Percentiles rank a stretch among this genome's conserved stretches.
Conservation (phyloP, 176 grass and related monocot genomes). For the Eragrostis nindensis region DNA sequence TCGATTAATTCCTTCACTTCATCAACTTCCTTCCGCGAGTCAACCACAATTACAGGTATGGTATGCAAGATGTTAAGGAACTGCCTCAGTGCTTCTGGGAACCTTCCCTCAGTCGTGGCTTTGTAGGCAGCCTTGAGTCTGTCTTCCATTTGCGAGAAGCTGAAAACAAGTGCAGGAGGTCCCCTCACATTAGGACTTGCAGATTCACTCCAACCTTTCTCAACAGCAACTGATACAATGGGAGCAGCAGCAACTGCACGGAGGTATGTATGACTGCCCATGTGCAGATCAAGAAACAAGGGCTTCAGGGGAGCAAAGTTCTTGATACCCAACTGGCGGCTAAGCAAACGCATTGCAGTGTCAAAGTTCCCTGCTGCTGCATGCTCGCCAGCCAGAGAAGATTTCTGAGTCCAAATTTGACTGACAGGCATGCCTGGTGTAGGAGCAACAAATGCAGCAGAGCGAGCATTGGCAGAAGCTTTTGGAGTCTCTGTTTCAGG, state of each 20-base stretch:
- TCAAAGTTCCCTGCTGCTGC: constrained; percentile 92
- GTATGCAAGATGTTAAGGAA: constrained; percentile 88
- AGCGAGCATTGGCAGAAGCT: constrained; percentile 47
- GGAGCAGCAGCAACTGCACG: constrained; percentile 62
- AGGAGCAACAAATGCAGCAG: constrained; percentile 73
- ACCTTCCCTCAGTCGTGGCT: constrained; percentile 83
- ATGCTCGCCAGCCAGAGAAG: constrained; percentile 95
- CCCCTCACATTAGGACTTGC: constrained; percentile 88
- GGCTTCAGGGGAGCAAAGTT: constrained; percentile 87
- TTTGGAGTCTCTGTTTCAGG: constrained; percentile 84
- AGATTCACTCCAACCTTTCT: constrained; percentile 93
- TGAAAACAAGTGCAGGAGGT: constrained; percentile 84
- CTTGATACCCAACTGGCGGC: constrained; percentile 88
- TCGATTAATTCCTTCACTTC: constrained; percentile 95
- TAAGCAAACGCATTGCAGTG: constrained; percentile 89
- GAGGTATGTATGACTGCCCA: constrained; percentile 83
- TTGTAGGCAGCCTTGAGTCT: constrained; percentile 89
- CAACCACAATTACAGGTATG: constrained; percentile 83
- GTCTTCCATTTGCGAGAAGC: constrained; percentile 90
- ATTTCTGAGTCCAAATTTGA: constrained; percentile 96
- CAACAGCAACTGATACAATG: constrained; percentile 79
- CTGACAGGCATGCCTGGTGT: constrained; percentile 88
- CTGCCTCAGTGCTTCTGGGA: constrained; percentile 81
- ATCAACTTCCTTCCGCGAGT: constrained; percentile 91
- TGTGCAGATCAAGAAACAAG: constrained; percentile 76